Conservation (phyloP, 331 rosid genomes). For the Arachis monticola region DNA sequence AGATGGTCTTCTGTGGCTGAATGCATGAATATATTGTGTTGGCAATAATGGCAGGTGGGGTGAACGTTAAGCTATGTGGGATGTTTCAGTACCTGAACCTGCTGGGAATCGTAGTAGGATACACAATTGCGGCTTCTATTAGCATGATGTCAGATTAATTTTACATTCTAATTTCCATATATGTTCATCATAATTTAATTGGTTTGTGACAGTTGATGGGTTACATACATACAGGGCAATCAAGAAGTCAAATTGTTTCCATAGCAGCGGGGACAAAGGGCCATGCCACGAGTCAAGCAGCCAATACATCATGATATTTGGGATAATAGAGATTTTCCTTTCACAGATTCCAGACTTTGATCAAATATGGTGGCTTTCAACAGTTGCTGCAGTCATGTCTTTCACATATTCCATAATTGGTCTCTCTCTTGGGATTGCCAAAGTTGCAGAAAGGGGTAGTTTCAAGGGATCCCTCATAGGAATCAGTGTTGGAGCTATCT, state of each 20-base stretch:
- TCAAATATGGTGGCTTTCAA: conserved; percentile 65
- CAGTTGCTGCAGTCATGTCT: conserved; percentile 62
- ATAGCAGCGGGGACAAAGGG: conserved; percentile 26
- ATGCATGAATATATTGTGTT: not conserved
- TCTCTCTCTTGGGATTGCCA: conserved; percentile 55
- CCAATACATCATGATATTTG: conserved; percentile 53
- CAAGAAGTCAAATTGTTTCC: conserved; percentile 53
- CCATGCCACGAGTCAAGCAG: conserved; percentile 53
- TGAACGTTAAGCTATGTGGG: conserved; percentile 49
- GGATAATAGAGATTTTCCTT: conserved; percentile 39
- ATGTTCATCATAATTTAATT: too few species aligned
- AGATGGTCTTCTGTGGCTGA: too few species aligned
- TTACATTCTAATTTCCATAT: not conserved
- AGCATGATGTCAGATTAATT: conserved; percentile 54
- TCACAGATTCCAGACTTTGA: conserved; percentile 62
- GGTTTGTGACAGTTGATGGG: too few species aligned
- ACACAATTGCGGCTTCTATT: conserved; percentile 63
- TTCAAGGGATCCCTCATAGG: conserved; percentile 56
- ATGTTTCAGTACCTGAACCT: conserved; percentile 56
- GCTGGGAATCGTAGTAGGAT: conserved; percentile 56
- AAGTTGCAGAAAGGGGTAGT: conserved; percentile 56
- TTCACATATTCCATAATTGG: conserved; percentile 58
- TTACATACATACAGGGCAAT: conserved; percentile 51
- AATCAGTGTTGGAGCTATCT: conserved; percentile 40
- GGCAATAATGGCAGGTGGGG: conserved; percentile 44